Evolutionary conservation across 2,329 filamentous ascomycete species (phyloP).

Genomic region (Cercospora nicotianae): DNA sequence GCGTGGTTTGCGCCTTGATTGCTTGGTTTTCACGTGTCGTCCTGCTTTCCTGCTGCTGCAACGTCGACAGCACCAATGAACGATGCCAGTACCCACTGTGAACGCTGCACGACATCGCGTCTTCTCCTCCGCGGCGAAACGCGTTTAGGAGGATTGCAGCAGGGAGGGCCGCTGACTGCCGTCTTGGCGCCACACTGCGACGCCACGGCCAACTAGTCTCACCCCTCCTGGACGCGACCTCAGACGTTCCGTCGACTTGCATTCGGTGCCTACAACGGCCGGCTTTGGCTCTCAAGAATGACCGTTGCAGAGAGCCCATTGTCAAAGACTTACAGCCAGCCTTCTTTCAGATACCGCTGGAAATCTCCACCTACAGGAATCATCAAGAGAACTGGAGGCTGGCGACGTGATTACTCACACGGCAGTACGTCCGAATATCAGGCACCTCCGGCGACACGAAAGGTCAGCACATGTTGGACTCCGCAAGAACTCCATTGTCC

Average conservation of each 20-base stretch:
- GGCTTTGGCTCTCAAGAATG: not conserved
- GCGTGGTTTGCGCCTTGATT: not conserved
- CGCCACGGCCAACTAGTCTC: slow-evolving; percentile 4
- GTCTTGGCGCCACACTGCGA: slow-evolving; percentile 5
- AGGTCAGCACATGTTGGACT: not conserved
- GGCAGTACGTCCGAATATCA: not conserved
- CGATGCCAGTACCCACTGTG: not conserved
- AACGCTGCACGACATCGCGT: not conserved
- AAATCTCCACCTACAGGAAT: not conserved
- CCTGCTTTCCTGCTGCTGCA: not conserved
- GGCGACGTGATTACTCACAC: not conserved
- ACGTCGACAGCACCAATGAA: not conserved
- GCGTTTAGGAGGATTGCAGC: not conserved
- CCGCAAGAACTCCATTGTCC: not conserved
- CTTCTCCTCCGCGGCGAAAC: not conserved
- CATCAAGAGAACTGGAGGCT: not conserved
- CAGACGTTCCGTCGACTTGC: not conserved
- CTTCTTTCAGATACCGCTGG: not conserved
- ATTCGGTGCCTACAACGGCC: not conserved
- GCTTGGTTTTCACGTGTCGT: not conserved
- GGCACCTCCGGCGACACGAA: not conserved
- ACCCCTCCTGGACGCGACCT: not conserved
- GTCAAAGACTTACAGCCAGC: not conserved
- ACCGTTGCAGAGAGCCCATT: not conserved
- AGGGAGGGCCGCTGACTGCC: not conserved